These are phyloP conservation scores for Penicillium hesseltinei DNA, from an alignment of 2,329 filamentous ascomycete species.

Conservation along the genomic window DNA sequence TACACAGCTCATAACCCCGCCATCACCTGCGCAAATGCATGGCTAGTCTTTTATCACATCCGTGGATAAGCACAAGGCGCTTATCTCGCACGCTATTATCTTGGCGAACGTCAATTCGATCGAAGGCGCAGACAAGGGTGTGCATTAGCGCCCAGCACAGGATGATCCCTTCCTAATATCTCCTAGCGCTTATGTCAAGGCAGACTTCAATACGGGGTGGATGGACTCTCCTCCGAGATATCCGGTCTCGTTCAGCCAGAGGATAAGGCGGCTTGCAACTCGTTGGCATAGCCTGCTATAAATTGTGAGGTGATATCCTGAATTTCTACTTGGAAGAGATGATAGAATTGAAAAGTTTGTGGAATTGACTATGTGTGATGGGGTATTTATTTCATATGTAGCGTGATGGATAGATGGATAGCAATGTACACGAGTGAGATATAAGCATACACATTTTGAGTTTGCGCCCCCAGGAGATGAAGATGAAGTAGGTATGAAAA, in stretches of 20 bases:
- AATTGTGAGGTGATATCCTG: background rate
- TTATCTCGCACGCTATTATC: background rate
- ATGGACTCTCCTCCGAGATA: background rate
- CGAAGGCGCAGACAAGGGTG: background rate
- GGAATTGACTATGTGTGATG: background rate
- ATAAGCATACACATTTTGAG: background rate
- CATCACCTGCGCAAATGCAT: background rate
- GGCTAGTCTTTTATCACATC: background rate
- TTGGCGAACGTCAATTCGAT: background rate
- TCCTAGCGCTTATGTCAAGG: background rate
- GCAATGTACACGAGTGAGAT: background rate
- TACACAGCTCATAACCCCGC: background rate
- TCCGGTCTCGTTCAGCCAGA: background rate
- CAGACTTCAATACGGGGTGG: too few species aligned
- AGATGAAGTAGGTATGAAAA: background rate
- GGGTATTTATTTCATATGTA: conserved; percentile 4
- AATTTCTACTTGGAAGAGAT: background rate
- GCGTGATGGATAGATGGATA: conserved; percentile 4
- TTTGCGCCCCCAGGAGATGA: background rate
- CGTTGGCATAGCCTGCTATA: background rate
- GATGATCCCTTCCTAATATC: background rate
- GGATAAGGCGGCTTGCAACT: background rate
- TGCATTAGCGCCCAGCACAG: background rate
- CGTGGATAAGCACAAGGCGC: background rate
- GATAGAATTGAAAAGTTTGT: background rate